These are phyloP conservation scores for Colletotrichum sp. DNA, from an alignment of 2,329 filamentous ascomycete genomes.

Conservation along the genomic window DNA sequence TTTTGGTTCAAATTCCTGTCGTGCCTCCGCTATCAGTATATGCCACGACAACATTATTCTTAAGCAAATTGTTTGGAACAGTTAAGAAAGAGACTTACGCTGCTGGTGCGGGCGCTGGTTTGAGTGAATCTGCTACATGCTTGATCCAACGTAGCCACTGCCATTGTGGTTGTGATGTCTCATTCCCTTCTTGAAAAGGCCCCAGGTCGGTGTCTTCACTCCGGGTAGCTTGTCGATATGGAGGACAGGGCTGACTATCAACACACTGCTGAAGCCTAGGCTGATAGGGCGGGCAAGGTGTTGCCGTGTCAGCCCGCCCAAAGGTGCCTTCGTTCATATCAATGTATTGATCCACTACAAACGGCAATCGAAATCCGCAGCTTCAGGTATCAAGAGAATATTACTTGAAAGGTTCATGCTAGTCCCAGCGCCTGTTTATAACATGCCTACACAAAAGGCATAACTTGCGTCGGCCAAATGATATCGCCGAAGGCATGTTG, in stretches of 20 bases:
- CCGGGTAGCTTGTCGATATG: neutral
- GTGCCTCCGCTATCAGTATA: neutral
- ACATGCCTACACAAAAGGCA: neutral
- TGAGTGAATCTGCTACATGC: neutral
- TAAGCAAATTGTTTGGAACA: no score
- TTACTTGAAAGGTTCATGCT: accelerated
- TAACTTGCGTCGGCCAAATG: neutral
- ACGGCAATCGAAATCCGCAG: accelerated
- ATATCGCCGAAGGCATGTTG: neutral
- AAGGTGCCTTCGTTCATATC: neutral
- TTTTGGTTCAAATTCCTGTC: neutral
- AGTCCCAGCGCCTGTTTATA: accelerated
- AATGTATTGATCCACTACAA: neutral
- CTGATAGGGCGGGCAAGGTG: neutral
- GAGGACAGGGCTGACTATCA: neutral
- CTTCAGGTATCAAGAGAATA: accelerated
- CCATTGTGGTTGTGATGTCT: neutral
- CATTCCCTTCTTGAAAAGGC: no score
- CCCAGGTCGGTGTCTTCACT: neutral
- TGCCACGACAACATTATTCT: accelerated
- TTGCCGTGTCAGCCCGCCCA: no score
- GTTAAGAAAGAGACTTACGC: neutral
- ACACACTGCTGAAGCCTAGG: neutral
- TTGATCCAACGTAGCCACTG: neutral
- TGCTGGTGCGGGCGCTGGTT: no score